Conservation (phyloP, 257 asterid species). For the Fraxinus americana region DNA sequence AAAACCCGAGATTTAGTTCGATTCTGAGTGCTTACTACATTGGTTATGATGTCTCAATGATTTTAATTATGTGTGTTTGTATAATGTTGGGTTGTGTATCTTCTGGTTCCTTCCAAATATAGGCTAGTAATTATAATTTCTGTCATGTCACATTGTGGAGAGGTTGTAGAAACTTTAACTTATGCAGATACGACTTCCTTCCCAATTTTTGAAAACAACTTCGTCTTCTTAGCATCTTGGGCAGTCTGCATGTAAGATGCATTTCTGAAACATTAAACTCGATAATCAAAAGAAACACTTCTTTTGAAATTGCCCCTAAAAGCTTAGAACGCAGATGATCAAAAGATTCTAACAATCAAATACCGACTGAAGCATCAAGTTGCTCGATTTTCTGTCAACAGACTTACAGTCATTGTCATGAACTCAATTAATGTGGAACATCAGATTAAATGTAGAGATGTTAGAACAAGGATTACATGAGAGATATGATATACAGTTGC, state of each 20-base stretch:
- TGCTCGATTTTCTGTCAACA: not conserved
- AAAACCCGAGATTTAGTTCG: not conserved
- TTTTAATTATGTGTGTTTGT: not conserved
- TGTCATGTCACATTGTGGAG: constrained; percentile 6
- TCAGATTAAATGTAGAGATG: not conserved
- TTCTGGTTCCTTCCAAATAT: not conserved
- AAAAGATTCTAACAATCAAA: not conserved
- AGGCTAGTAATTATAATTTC: not conserved
- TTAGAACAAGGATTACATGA: not conserved
- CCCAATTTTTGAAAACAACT: constrained; percentile 76
- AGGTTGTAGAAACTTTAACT: constrained; percentile 38
- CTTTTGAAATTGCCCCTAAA: not conserved
- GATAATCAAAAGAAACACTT: constrained; percentile 1
- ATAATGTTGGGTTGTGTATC: not conserved
- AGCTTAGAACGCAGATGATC: constrained; percentile 11
- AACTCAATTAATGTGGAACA: not conserved
- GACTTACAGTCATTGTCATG: not conserved
- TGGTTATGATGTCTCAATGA: not conserved
- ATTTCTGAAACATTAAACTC: constrained; percentile 19
- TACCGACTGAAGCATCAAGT: not conserved
- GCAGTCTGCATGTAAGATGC: constrained; percentile 60
- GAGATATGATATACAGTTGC: not conserved
- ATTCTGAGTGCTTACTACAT: not conserved
- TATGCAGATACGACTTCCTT: constrained; percentile 95
- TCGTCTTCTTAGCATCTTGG: constrained; percentile 77